These are phyloP conservation scores for Alloteropsis semialata DNA, from an alignment of 176 grass and related monocot species.

Conservation along the genomic window DNA sequence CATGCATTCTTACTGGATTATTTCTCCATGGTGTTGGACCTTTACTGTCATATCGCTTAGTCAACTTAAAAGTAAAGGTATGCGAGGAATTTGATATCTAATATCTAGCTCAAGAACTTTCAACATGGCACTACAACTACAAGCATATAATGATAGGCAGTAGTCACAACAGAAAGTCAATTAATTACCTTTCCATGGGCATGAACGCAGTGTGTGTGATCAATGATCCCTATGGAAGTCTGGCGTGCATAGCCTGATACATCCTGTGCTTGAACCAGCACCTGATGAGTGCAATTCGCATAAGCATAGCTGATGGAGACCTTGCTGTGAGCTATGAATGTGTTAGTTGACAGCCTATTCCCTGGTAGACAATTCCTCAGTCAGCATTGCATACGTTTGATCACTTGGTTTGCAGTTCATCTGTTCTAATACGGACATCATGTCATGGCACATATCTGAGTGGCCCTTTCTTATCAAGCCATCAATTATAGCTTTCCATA, in stretches of 20 bases:
- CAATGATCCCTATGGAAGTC: not conserved
- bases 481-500: conserved; percentile 70
- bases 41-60: not conserved
- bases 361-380: conserved; percentile 27
- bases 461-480: conserved; percentile 52
- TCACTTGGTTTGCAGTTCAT: conserved; percentile 46
- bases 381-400: conserved; percentile 53
- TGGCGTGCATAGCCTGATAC: not conserved
- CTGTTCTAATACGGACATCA: conserved; percentile 52
- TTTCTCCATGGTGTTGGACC: not conserved
- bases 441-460: conserved; percentile 29
- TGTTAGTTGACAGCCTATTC: conserved; percentile 5
- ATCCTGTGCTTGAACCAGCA: conserved; percentile 1
- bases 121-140: not conserved
- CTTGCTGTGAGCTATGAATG: not conserved
- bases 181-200: conserved; percentile 14
- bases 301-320: not conserved
- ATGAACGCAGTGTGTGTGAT: not conserved
- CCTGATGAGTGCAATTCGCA: not conserved
- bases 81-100: not conserved
- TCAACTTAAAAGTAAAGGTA: conserved; percentile 1
- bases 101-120: conserved; percentile 6
- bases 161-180: not conserved
- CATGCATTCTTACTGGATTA: not conserved
- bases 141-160: not conserved